Evolutionary conservation across 495 filamentous ascomycete genomes (phyloP).

Genomic region (Aspergillus taichungensis): DNA sequence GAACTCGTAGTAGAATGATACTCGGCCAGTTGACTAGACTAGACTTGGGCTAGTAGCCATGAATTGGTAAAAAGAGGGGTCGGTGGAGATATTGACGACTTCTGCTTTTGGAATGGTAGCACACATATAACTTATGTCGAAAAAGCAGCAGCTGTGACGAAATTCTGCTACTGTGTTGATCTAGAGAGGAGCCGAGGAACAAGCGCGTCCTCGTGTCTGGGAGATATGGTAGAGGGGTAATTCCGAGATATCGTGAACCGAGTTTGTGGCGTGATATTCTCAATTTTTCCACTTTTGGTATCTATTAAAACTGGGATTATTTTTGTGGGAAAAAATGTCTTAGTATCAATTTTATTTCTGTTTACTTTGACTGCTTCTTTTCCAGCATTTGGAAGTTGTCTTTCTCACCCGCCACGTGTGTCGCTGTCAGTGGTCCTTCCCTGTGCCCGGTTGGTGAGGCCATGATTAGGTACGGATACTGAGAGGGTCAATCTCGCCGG

Average conservation of each 20-base stretch:
- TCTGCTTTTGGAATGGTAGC: neutral
- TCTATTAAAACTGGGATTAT: too few species aligned
- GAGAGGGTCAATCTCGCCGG: too few species aligned
- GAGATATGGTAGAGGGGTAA: too few species aligned
- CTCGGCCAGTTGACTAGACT: too few species aligned
- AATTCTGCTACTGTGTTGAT: neutral
- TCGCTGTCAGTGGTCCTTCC: constrained; percentile 6
- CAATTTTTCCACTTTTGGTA: too few species aligned
- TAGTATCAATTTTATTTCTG: constrained; percentile 1
- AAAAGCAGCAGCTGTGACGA: too few species aligned
- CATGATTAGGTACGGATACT: too few species aligned
- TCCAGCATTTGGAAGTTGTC: neutral
- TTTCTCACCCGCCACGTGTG: constrained; percentile 10
- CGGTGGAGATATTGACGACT: neutral
- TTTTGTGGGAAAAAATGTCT: neutral
- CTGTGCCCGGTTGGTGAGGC: too few species aligned
- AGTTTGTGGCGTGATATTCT: too few species aligned
- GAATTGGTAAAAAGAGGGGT: too few species aligned
- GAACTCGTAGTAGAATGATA: neutral
- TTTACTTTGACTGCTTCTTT: neutral
- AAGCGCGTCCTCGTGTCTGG: neutral
- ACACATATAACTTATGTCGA: neutral
- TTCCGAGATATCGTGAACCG: too few species aligned
- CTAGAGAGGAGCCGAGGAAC: neutral
- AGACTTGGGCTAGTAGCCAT: too few species aligned